Conservation (phyloP, 73 alveolate genomes). For the Paramecium sexaurelia region DNA sequence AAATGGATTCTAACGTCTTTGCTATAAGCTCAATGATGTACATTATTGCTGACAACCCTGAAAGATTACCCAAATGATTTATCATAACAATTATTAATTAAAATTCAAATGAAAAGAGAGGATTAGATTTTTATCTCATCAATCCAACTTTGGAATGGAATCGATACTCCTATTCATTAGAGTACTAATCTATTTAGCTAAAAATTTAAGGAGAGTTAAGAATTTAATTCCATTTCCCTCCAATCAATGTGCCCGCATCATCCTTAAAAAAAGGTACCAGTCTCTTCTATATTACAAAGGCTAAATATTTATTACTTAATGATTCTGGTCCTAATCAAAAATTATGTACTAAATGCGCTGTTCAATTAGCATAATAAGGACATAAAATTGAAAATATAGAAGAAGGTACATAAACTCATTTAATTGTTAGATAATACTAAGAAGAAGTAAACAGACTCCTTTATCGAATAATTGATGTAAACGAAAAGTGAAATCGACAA, state of each 20-base stretch:
- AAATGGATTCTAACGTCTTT: constrained; percentile 63
- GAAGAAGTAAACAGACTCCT: constrained; percentile 34
- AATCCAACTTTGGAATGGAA: constrained; percentile 1
- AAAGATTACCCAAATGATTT: constrained; percentile 45
- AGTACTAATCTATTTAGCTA: constrained; percentile 54
- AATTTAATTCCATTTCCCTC: neutral
- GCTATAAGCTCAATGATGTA: constrained; percentile 39
- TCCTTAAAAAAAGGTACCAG: constrained; percentile 22
- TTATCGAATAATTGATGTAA: neutral
- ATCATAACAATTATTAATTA: constrained; percentile 27
- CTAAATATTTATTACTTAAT: neutral
- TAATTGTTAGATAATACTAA: neutral
- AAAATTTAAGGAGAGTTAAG: constrained; percentile 35
- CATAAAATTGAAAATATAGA: constrained; percentile 20
- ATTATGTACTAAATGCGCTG: constrained; percentile 48
- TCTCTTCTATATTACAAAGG: neutral
- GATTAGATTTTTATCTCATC: neutral
- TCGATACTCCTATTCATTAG: constrained; percentile 31
- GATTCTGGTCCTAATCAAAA: neutral
- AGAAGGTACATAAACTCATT: neutral
- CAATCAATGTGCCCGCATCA: constrained; percentile 17
- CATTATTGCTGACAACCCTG: constrained; percentile 60
- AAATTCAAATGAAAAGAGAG: neutral
- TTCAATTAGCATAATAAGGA: constrained; percentile 12
- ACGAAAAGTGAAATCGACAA: neutral